Percentiles rank a stretch among this genome's conserved stretches.
Conservation (phyloP, 129 eudicot genomes). For the Chrysanthemum seticuspe region DNA sequence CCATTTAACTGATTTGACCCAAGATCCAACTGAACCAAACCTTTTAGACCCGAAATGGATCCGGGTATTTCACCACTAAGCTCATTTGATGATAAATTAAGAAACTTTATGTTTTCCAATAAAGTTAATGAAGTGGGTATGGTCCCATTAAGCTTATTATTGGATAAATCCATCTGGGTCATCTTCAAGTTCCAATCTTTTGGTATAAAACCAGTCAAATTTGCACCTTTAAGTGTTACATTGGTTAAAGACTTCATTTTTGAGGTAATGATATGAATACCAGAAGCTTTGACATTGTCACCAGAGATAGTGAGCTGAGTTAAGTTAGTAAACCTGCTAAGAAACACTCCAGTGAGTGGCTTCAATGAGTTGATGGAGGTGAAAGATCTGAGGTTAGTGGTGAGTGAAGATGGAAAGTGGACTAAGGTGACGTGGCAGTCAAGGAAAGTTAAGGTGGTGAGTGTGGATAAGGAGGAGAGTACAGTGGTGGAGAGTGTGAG, state of each 20-base stretch:
- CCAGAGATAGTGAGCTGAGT: constrained; percentile 49
- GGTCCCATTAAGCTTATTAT: constrained; percentile 53
- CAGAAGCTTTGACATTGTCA: constrained; percentile 46
- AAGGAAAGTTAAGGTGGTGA: constrained; percentile 43
- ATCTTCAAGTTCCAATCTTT: constrained; percentile 63
- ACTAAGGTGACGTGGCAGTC: constrained; percentile 58
- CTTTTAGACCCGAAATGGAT: constrained; percentile 41
- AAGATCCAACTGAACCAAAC: constrained; percentile 63
- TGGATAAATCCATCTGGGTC: constrained; percentile 61
- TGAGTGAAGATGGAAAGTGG: constrained; percentile 52
- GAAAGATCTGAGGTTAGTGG: constrained; percentile 56
- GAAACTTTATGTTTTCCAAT: constrained; percentile 39
- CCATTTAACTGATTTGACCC: constrained; percentile 66
- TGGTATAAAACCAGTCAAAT: constrained; percentile 57
- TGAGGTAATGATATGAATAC: constrained; percentile 50
- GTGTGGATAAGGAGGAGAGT: constrained; percentile 67
- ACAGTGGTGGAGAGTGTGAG: constrained; percentile 52
- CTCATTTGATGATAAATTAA: constrained; percentile 60
- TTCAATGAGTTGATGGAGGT: constrained; percentile 52
- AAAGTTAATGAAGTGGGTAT: constrained; percentile 59
- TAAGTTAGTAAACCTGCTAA: constrained; percentile 46
- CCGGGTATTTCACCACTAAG: constrained; percentile 64
- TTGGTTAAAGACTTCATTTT: constrained; percentile 37
- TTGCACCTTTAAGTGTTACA: constrained; percentile 47
- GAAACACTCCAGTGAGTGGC: constrained; percentile 66